Percentiles rank a stretch among this genome's conserved stretches.
phyloP scores from a whole-genome alignment of 2,329 filamentous ascomycete species.

The Fusarium bactridioides region DNA sequence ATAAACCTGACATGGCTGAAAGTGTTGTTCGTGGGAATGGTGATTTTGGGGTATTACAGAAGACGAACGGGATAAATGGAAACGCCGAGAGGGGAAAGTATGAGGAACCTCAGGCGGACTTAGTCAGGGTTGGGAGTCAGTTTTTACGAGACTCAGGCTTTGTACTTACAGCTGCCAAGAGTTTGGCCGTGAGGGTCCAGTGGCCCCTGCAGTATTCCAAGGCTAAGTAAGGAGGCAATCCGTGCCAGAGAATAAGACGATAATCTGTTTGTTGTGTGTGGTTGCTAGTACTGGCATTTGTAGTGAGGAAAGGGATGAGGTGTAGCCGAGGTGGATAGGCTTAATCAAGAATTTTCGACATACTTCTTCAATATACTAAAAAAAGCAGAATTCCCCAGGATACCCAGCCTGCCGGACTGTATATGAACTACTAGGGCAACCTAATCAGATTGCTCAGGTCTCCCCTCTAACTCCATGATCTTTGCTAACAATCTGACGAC shows the following conservation, averaged over 20 bases:
- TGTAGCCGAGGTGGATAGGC: accelerated
- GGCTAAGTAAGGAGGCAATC: accelerated
- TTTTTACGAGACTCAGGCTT: slow-evolving; percentile 85
- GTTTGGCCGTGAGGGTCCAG: slow-evolving; percentile 73
- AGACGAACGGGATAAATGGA: neutral
- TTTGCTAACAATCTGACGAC: accelerated
- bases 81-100: slow-evolving; percentile 53
- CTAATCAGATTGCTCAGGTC: neutral
- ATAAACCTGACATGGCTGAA: slow-evolving; percentile 70
- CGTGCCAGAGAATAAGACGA: neutral
- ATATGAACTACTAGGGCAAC: neutral
- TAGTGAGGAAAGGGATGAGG: no score
- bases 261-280: neutral
- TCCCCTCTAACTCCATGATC: neutral
- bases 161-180: slow-evolving; percentile 75
- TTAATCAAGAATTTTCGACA: neutral
- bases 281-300: no score
- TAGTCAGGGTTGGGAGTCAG: slow-evolving; percentile 75
- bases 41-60: accelerated
- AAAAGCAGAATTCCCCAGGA: neutral
- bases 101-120: slow-evolving; percentile 62
- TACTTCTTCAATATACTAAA: no score
- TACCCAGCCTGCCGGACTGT: neutral
- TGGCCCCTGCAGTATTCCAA: slow-evolving; percentile 71
- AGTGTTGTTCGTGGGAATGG: neutral